Evolutionary conservation across 164 flowering plant genomes (phyloP).

Genomic region (Euptelea pleiosperma): DNA sequence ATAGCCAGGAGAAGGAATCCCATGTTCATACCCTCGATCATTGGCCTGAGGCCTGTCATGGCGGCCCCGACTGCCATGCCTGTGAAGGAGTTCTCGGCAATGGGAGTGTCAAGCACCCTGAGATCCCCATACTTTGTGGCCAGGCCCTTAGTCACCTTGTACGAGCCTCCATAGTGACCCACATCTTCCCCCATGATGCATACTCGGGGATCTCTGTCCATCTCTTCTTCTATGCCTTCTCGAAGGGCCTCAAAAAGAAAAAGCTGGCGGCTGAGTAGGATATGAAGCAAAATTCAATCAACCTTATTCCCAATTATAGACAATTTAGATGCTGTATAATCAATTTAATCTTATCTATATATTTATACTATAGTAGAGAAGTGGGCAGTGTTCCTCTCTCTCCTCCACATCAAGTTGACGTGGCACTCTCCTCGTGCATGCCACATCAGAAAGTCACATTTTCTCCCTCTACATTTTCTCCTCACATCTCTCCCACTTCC

Average conservation of each 20-base stretch:
- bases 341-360: no score
- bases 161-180: conserved; percentile 91
- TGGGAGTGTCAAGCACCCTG: conserved; percentile 87
- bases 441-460: no score
- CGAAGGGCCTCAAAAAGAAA: conserved; percentile 82
- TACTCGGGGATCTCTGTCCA: conserved; percentile 75
- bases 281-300: background rate
- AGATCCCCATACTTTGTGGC: conserved; percentile 81
- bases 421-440: no score
- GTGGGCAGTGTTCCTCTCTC: no score
- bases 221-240: conserved; percentile 91
- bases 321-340: background rate
- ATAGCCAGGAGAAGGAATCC: conserved; percentile 84
- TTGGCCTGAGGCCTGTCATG: conserved; percentile 84
- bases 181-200: conserved; percentile 92
- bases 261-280: conserved; percentile 59
- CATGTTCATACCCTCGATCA: conserved; percentile 94
- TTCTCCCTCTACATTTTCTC: no score
- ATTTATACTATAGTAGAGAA: no score
- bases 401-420: no score
- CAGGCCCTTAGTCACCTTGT: conserved; percentile 81
- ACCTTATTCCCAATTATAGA: background rate
- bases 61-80: conserved; percentile 97
- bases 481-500: no score
- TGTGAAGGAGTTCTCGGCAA: conserved; percentile 89